Evolutionary conservation across 148 eudicot species (phyloP).

Genomic region (Dianthus caryophyllus): DNA sequence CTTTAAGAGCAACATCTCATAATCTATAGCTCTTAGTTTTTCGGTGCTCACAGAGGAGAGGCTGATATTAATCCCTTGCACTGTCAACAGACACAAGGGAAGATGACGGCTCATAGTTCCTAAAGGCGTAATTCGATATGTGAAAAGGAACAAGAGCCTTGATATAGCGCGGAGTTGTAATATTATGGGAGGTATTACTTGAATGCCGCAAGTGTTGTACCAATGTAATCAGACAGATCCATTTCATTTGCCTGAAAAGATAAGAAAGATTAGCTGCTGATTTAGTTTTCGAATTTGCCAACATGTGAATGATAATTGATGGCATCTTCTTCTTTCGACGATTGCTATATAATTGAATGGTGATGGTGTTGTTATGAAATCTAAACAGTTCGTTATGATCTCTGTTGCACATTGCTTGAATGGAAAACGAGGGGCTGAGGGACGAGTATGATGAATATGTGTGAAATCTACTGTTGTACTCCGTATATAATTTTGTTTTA

Average conservation of each 20-base stretch:
- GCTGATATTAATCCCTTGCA: neutral
- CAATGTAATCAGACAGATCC: neutral
- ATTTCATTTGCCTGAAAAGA: neutral
- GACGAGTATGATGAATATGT: too few relatives aligned
- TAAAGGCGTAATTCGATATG: neutral
- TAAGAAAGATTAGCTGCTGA: slow-evolving; percentile 3
- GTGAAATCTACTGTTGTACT: too few relatives aligned
- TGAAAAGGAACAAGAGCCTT: neutral
- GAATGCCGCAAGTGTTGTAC: slow-evolving; percentile 12
- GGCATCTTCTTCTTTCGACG: neutral
- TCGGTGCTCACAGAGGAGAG: neutral
- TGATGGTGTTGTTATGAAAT: too few relatives aligned
- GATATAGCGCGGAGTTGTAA: neutral
- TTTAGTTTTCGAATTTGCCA: neutral
- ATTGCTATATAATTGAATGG: neutral
- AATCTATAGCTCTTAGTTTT: neutral
- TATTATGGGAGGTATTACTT: slow-evolving; percentile 9
- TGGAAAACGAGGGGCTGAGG: too few relatives aligned
- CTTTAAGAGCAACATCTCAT: slow-evolving; percentile 24
- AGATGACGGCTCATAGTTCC: slow-evolving; percentile 14
- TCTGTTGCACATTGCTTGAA: too few relatives aligned
- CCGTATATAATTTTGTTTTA: too few relatives aligned
- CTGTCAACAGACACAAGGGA: too few relatives aligned
- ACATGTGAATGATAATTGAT: slow-evolving; percentile 6
- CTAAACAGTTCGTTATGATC: too few relatives aligned